A percentile compares a stretch with the other conserved stretches of the same genome.
phyloP scores from a whole-genome alignment of 2,329 filamentous ascomycete species.

The Cladosporium sp. region DNA sequence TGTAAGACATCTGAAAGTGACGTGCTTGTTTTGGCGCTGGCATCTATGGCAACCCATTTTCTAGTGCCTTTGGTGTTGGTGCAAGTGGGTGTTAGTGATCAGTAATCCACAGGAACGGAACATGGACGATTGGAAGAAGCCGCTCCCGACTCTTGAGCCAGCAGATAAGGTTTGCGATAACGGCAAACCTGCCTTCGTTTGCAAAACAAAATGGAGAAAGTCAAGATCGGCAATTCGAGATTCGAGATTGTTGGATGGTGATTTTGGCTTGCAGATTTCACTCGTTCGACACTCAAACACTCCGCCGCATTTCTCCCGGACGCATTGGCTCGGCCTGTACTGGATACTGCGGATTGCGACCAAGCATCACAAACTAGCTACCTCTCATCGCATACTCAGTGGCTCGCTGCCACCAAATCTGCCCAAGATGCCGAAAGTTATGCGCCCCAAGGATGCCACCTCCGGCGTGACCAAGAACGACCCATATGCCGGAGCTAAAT shows the following conservation, averaged over 20 bases:
- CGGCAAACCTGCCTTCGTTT: not conserved
- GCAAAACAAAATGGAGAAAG: too few species aligned
- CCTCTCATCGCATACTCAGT: not conserved
- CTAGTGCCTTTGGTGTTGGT: too few species aligned
- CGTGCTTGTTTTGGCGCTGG: too few species aligned
- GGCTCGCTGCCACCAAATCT: not conserved
- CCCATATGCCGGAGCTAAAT: conserved; percentile 42
- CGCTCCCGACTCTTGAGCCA: not conserved
- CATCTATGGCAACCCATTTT: too few species aligned
- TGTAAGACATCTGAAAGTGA: too few species aligned
- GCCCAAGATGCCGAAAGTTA: conserved; percentile 42
- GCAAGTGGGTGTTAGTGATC: too few species aligned
- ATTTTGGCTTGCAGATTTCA: not conserved
- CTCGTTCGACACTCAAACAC: not conserved
- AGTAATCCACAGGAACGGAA: too few species aligned
- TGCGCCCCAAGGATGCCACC: conserved; percentile 33
- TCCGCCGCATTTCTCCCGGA: too few species aligned
- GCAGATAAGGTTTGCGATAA: not conserved
- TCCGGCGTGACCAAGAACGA: conserved; percentile 35
- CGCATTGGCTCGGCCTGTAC: too few species aligned
- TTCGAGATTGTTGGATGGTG: not conserved
- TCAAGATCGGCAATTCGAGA: not conserved
- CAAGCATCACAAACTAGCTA: too few species aligned
- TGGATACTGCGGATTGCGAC: too few species aligned
- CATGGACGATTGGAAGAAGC: too few species aligned